Base-by-base conservation (phyloP, 768 basidiomycete genomes). In the Cystobasidium tubakii region DNA sequence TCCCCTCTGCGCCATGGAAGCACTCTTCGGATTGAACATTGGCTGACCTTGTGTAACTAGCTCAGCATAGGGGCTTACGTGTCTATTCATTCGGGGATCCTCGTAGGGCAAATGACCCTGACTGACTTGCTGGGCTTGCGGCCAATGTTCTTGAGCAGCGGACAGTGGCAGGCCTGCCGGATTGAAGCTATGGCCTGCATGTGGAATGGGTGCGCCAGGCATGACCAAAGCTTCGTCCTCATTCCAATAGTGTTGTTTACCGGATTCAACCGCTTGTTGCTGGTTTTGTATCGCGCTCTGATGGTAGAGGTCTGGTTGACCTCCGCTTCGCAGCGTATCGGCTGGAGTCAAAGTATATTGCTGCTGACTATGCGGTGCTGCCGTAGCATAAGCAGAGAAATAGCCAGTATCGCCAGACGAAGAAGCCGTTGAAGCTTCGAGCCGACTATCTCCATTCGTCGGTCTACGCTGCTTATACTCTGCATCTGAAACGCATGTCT, bases 1-100 rank as follows among this genome's bases (percentile, higher is more conserved):
- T 13, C 63, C 71, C 36, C 44, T 25, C 25, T 66, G 71, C 71
- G 27, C 62, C 65, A n/a, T 42, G 9, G 50, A n/a, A 12, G 7
- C 10, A 19, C 7, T 3, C 21, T n/a, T 50, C 21, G 46, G 10
- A 50, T 50, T 3, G 10, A 50, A 39, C 39, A 39, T 39, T 39
- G 39, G 39, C 7, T 39, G 39, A 6, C 39, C 34, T 64, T 29
- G 33, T 60, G 25, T 62, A 44, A 13, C 31, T 54, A 15, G 70
- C 25, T 36, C 21, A 19, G 17, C 15, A 33, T n/a, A 29, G 3
- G 42, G 42, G 31, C n/a, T 21, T 10, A 23, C 66, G 25, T 67
- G 43, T 21, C 21, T 44, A 21, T 21, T 25, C 1, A 25, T 1
- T 29, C 44, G 44, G 10, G 64, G 34, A 42, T 66, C 23, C n/a